phyloP scores from a whole-genome alignment of 495 filamentous ascomycete genomes.

The Penicillium soppii region DNA sequence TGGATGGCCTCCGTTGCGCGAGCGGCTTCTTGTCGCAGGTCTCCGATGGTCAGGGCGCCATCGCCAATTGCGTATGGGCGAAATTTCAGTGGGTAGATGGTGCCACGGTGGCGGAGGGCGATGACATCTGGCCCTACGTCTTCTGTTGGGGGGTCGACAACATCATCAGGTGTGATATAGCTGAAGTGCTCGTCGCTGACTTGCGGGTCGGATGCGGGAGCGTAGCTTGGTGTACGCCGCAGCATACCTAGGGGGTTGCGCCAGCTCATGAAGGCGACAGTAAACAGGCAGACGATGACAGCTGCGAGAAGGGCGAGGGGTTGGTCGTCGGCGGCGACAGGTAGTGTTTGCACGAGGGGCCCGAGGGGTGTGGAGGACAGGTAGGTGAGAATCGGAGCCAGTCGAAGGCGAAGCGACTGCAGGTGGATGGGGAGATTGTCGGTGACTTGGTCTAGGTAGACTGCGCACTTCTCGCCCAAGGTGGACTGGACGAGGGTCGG shows the following conservation, averaged over 20 bases:
- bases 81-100: constrained; percentile 76
- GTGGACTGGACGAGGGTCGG: constrained; percentile 48
- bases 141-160: constrained; percentile 42
- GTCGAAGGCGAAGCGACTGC: constrained; percentile 37
- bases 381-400: constrained; percentile 34
- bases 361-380: constrained; percentile 41
- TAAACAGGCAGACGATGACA: constrained; percentile 46
- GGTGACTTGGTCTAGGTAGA: constrained; percentile 54
- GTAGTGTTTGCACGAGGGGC: constrained; percentile 26
- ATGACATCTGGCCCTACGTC: constrained; percentile 72
- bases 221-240: constrained; percentile 47
- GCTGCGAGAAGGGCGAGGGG: constrained; percentile 21
- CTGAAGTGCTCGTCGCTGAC: constrained; percentile 77
- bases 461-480: constrained; percentile 47
- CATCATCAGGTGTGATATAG: constrained; percentile 75
- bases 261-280: constrained; percentile 61
- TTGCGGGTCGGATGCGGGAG: constrained; percentile 49
- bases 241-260: constrained; percentile 57
- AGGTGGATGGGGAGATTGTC: constrained; percentile 52
- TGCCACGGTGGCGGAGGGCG: constrained; percentile 67
- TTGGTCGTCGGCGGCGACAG: constrained; percentile 27
- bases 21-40: constrained; percentile 64
- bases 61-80: constrained; percentile 79
- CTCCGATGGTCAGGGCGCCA: constrained; percentile 65
- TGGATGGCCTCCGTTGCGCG: constrained; percentile 60